These are phyloP conservation scores for Rubia occidens DNA, from an alignment of 305 asterid species.

Conservation along the genomic window DNA sequence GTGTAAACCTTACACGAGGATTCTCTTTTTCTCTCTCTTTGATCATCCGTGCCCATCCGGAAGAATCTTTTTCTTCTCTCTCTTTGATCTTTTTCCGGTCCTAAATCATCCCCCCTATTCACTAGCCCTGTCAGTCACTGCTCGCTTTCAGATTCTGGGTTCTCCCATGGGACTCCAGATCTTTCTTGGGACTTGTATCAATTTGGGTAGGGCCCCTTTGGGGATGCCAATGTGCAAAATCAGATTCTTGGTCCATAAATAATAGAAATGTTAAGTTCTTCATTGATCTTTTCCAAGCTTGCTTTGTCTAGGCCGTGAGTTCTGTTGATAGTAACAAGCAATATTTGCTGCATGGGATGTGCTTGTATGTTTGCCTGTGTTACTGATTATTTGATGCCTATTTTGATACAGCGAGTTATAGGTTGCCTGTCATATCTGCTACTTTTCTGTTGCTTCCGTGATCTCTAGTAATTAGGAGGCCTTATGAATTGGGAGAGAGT, in stretches of 20 bases:
- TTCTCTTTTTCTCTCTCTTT: slow-evolving; percentile 33
- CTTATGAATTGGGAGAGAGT: slow-evolving; percentile 16
- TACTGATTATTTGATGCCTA: background rate
- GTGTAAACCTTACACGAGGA: slow-evolving; percentile 50
- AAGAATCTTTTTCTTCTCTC: slow-evolving; percentile 18
- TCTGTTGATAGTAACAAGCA: background rate
- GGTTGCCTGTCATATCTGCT: slow-evolving; percentile 9
- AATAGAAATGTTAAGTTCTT: background rate
- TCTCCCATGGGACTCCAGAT: slow-evolving; percentile 13
- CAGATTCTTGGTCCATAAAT: background rate
- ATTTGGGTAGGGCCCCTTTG: slow-evolving; percentile 27
- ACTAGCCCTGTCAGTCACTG: slow-evolving; percentile 10
- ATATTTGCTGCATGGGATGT: slow-evolving; percentile 38
- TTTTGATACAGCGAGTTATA: slow-evolving; percentile 7
- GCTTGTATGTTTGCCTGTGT: slow-evolving; percentile 25
- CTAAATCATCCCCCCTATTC: slow-evolving; percentile 14
- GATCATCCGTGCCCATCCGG: slow-evolving; percentile 42
- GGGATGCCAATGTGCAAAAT: slow-evolving; percentile 11
- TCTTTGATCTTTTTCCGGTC: slow-evolving; percentile 12
- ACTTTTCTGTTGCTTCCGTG: slow-evolving; percentile 22
- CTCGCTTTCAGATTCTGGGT: slow-evolving; percentile 8
- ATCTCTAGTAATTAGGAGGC: slow-evolving; percentile 19
- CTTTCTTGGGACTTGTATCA: slow-evolving; percentile 18
- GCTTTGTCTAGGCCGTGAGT: background rate
- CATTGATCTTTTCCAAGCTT: slow-evolving; percentile 3